Conservation (phyloP, 495 filamentous ascomycete species). For the Aspergillus ostianus region DNA sequence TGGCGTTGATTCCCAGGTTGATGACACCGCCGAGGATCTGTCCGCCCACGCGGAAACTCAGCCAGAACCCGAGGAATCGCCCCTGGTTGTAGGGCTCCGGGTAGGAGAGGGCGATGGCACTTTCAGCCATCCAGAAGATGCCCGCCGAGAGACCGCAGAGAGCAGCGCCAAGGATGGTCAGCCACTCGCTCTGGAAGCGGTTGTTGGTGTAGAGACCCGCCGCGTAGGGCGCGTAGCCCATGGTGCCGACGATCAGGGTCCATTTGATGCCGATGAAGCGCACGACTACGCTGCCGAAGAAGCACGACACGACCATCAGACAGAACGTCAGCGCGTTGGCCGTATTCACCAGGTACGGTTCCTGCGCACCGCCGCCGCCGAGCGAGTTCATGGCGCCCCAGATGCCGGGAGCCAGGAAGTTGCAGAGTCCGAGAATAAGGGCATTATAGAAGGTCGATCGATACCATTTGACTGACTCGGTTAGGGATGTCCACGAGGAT, state of each 20-base stretch:
- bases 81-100: slow-evolving; percentile 63
- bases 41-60: slow-evolving; percentile 58
- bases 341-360: slow-evolving; percentile 65
- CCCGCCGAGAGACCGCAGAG: slow-evolving; percentile 64
- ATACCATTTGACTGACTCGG: slow-evolving; percentile 57
- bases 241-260: slow-evolving; percentile 61
- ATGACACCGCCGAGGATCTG: slow-evolving; percentile 66
- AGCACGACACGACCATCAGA: slow-evolving; percentile 64
- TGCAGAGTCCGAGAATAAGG: slow-evolving; percentile 60
- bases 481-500: not conserved
- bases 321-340: slow-evolving; percentile 67
- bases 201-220: slow-evolving; percentile 68
- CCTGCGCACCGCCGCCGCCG: slow-evolving; percentile 61
- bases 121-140: slow-evolving; percentile 67
- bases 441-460: slow-evolving; percentile 63
- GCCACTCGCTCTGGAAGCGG: slow-evolving; percentile 61
- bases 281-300: slow-evolving; percentile 52
- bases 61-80: slow-evolving; percentile 59
- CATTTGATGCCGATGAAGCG: slow-evolving; percentile 62
- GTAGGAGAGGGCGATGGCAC: slow-evolving; percentile 63
- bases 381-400: slow-evolving; percentile 71
- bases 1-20: slow-evolving; percentile 58
- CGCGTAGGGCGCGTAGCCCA: slow-evolving; percentile 64
- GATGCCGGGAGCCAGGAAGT: slow-evolving; percentile 62
- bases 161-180: slow-evolving; percentile 61